Evolutionary conservation across 257 asterid genomes (phyloP).

Genomic region (Leonotis leonurus): DNA sequence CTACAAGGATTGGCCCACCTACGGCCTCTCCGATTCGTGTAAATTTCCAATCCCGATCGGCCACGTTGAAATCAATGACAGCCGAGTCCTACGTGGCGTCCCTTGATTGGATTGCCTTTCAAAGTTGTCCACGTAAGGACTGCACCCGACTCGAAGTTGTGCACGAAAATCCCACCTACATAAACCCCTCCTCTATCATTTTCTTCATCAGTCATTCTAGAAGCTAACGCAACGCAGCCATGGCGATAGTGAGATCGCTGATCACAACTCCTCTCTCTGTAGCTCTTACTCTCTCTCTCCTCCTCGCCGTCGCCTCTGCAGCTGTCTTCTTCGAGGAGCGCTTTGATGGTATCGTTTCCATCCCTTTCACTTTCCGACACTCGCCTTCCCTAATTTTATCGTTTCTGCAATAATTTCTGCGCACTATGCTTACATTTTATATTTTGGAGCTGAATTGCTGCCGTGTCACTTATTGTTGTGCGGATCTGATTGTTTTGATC

Average conservation of each 20-base stretch:
- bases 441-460: not conserved
- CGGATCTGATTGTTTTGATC: conserved; percentile 28
- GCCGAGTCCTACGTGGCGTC: not conserved
- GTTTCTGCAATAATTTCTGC: not conserved
- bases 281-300: conserved; percentile 40
- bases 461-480: not conserved
- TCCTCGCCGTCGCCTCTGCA: conserved; percentile 52
- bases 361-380: not conserved
- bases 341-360: conserved; percentile 49
- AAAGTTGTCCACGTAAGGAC: conserved; percentile 24
- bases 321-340: conserved; percentile 85
- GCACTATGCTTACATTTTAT: not conserved
- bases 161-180: conserved; percentile 9
- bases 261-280: conserved; percentile 40
- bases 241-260: conserved; percentile 44
- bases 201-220: not conserved
- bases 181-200: conserved; percentile 13
- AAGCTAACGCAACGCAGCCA: conserved; percentile 32
- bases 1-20: conserved; percentile 13
- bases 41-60: conserved; percentile 31
- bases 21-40: conserved; percentile 29
- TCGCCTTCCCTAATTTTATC: not conserved
- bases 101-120: conserved; percentile 11
- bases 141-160: not conserved
- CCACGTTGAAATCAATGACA: conserved; percentile 55